Conservation (phyloP, 2,329 filamentous ascomycete genomes). For the Trichophyton simii region DNA sequence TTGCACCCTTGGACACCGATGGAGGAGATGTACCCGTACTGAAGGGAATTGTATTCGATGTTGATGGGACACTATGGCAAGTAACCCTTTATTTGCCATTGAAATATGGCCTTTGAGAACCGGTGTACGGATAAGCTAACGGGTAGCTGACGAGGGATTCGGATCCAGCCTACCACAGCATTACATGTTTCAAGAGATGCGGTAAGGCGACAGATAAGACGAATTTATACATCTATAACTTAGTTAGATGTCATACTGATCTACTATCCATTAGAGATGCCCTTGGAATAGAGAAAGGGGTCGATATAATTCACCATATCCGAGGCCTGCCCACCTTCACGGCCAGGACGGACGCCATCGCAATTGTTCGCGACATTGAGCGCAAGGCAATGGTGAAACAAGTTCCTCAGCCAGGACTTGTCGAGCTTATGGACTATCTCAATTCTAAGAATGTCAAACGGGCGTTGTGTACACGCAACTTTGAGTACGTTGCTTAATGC, state of each 20-base stretch:
- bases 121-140: background rate
- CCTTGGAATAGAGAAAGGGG: conserved; percentile 56
- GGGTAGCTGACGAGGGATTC: background rate
- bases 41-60: conserved; percentile 67
- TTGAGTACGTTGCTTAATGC: conserved; percentile 43
- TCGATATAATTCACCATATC: conserved; percentile 84
- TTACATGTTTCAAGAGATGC: conserved; percentile 93
- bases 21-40: conserved; percentile 32
- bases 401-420: conserved; percentile 67
- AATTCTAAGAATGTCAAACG: conserved; percentile 55
- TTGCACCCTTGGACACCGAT: conserved; percentile 38
- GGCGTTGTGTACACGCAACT: conserved; percentile 89
- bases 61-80: conserved; percentile 88
- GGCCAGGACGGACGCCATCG: conserved; percentile 53
- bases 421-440: conserved; percentile 68
- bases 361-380: conserved; percentile 68
- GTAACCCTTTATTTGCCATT: conserved; percentile 18
- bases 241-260: background rate
- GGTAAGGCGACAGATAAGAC: conserved; percentile 25
- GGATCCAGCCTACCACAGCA: conserved; percentile 65
- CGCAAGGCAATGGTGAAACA: conserved; percentile 67
- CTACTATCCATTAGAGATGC: conserved; percentile 30
- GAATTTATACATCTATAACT: background rate
- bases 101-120: background rate
- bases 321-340: conserved; percentile 52